A percentile compares a stretch with the other conserved stretches of the same genome.
These are phyloP conservation scores for Nemania bipapillata DNA, from an alignment of 2,329 filamentous ascomycete genomes.

Conservation along the genomic window DNA sequence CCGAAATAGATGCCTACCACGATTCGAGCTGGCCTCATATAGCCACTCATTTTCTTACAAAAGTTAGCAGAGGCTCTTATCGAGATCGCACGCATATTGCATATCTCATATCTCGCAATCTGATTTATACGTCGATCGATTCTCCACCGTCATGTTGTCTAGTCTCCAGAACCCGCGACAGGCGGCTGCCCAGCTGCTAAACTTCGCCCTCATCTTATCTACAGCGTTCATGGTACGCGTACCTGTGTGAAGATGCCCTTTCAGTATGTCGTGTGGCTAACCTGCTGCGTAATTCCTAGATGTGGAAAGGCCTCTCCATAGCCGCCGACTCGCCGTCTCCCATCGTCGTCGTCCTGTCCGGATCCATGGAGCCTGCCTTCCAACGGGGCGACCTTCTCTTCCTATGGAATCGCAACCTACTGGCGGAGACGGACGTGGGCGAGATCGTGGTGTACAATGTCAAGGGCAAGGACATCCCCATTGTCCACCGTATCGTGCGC, in stretches of 20 bases:
- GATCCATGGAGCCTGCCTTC: slow-evolving; percentile 86
- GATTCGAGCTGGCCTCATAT: slow-evolving; percentile 23
- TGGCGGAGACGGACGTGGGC: slow-evolving; percentile 66
- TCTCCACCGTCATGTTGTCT: slow-evolving; percentile 68
- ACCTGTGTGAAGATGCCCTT: neutral
- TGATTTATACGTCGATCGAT: neutral
- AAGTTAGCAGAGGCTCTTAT: slow-evolving; percentile 37
- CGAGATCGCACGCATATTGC: neutral
- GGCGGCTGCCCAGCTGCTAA: slow-evolving; percentile 82
- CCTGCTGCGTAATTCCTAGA: slow-evolving; percentile 54
- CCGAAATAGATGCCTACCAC: neutral
- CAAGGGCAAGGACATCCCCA: slow-evolving; percentile 93
- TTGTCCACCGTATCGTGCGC: slow-evolving; percentile 91
- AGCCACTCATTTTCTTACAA: neutral
- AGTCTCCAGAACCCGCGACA: slow-evolving; percentile 80
- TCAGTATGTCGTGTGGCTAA: neutral
- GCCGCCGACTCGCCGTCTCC: slow-evolving; percentile 78
- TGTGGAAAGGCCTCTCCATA: slow-evolving; percentile 90
- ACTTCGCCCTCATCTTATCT: slow-evolving; percentile 89
- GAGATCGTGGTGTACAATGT: slow-evolving; percentile 79
- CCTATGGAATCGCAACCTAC: slow-evolving; percentile 76
- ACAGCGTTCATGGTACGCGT: slow-evolving; percentile 84
- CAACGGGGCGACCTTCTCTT: slow-evolving; percentile 80
- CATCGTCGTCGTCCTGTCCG: slow-evolving; percentile 84
- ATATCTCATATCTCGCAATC: neutral